Evolutionary conservation across 768 basidiomycete species (phyloP), one percentile per base, ranked within the genome.

Genomic region (Galerina marginata): DNA sequence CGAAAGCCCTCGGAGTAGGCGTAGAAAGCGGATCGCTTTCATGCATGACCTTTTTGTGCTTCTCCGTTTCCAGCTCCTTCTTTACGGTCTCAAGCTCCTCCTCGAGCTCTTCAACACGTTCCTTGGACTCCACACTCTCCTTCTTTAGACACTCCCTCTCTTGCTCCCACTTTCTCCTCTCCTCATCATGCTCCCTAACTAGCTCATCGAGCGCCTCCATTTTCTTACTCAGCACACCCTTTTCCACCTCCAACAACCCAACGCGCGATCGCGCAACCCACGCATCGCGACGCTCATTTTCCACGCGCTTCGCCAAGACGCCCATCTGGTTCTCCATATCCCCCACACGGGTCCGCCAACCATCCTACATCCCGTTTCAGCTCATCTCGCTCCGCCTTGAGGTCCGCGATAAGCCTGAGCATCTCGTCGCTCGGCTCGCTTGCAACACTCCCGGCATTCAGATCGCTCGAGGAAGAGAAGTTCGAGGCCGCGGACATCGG

Each of bases 381-480:
- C 59, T 94, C 90, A 67, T 99, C 96, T 33, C 96, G 81, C 74
- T 98, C 95, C 11, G 88, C 83, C 72, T 95, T 94, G 67, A 93
- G 81, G 69, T 93, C 92, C 3, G 88, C 80, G 54, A 94, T 79
- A 39, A 91, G 81, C 65, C 82, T 81, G 42, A 93, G 75, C 85
- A 94, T 88, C 76, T 94, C 93, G 65, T 94, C 91, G 59, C 77
- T 86, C 6, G 89, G 87, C 58, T 85, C 87, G 52, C 75, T 73
- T 38, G 68, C 61, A 9, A 40, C 29, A 20, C 36, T 42, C 11
- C 48, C 58, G 10, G 44, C 58, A 29, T 26, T 45, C 62, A 61
- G 68, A 44, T 75, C 75, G 59, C 76, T 75, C 53, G 75, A 72
- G 58, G 62, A 68, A 51, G 68, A 76, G 43, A 62, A 65, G 58